phyloP scores from a whole-genome alignment of 305 asterid genomes.

The Lippia alba region DNA sequence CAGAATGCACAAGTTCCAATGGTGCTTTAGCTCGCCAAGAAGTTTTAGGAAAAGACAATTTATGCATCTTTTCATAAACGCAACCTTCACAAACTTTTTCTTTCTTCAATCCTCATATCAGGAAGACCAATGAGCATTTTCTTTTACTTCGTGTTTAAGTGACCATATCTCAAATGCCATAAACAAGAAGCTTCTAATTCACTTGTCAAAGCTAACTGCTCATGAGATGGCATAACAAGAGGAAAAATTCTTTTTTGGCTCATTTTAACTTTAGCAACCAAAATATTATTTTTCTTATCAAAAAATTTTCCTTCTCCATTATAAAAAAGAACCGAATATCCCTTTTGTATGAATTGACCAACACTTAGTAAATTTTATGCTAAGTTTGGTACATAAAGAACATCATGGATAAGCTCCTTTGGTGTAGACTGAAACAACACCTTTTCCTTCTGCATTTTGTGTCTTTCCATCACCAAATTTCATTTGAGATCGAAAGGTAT shows the following conservation, averaged over 20 bases:
- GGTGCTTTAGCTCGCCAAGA: slow-evolving; percentile 24
- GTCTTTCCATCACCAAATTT: slow-evolving; percentile 9
- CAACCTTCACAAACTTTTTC: slow-evolving; percentile 29
- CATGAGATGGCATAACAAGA: background rate
- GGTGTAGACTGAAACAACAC: background rate
- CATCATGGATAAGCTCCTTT: background rate
- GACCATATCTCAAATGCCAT: slow-evolving; percentile 29
- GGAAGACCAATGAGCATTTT: slow-evolving; percentile 31
- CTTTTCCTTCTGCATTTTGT: background rate
- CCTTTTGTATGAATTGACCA: background rate
- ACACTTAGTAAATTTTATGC: slow-evolving; percentile 5
- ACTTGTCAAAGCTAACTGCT: background rate
- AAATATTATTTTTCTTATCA: slow-evolving; percentile 14
- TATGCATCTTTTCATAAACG: slow-evolving; percentile 26
- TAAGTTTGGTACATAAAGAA: slow-evolving; percentile 6
- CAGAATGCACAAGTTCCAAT: slow-evolving; percentile 25
- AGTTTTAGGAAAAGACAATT: slow-evolving; percentile 17
- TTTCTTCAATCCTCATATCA: background rate
- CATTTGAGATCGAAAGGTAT: background rate
- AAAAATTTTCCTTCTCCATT: background rate
- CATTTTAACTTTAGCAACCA: background rate
- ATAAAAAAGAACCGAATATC: background rate
- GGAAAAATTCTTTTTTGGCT: slow-evolving; percentile 18
- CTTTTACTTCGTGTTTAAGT: slow-evolving; percentile 6
- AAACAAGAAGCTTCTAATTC: background rate